These are phyloP conservation scores for Eimeria praecox DNA, from an alignment of 169 alveolate species.

Conservation along the genomic window DNA sequence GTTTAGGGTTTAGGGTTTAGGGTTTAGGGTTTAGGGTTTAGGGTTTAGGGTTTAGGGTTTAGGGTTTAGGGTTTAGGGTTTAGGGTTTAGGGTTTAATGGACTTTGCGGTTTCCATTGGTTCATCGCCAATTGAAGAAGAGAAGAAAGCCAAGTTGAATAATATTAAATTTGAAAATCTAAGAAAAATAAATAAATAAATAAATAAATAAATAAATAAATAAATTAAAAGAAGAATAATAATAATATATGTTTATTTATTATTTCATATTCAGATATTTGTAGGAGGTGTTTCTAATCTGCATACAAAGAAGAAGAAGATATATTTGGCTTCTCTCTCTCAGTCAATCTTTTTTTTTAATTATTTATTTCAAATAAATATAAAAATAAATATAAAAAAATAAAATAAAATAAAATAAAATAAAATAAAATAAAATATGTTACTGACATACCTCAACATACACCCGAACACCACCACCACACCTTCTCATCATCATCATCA, in stretches of 20 bases:
- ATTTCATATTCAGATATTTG: too few relatives aligned
- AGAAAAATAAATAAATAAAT: background rate
- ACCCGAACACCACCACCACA: background rate
- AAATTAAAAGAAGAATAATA: too few relatives aligned
- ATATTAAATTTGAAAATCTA: background rate
- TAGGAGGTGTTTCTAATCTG: background rate
- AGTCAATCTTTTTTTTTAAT: too few relatives aligned
- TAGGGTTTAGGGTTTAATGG: background rate
- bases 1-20: background rate
- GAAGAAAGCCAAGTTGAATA: background rate
- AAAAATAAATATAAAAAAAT: too few relatives aligned
- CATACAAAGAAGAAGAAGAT: background rate
- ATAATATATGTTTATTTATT: too few relatives aligned
- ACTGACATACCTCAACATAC: background rate
- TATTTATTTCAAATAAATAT: too few relatives aligned
- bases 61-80: slow-evolving; percentile 9
- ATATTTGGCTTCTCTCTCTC: background rate
- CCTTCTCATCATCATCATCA: background rate
- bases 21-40: too few relatives aligned
- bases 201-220: too few relatives aligned
- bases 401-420: background rate
- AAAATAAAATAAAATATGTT: background rate
- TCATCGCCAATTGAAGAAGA: background rate
- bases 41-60: slow-evolving; percentile 52
- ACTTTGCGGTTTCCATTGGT: background rate